A percentile compares a stretch with the other conserved stretches of the same genome.
Evolutionary conservation across 73 alveolate genomes (phyloP).

Genomic region (Tetrahymena borealis): DNA sequence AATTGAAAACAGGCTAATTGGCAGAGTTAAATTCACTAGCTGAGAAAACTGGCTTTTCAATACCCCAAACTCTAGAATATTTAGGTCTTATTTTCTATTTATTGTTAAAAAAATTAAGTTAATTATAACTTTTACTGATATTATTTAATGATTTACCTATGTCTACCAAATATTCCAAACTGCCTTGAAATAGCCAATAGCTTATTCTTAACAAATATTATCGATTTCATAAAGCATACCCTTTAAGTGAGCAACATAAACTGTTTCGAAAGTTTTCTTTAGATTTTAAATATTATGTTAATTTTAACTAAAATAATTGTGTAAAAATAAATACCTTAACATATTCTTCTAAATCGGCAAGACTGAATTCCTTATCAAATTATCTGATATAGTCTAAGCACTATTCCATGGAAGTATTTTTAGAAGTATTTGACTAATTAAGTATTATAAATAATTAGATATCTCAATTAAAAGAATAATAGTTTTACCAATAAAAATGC

Average conservation of each 20-base stretch:
- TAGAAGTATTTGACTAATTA: neutral
- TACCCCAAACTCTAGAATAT: neutral
- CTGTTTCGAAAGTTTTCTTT: neutral
- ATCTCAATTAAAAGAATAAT: neutral
- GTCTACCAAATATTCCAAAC: neutral
- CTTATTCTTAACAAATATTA: neutral
- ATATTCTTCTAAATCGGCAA: neutral
- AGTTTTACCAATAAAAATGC: neutral
- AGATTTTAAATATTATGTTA: neutral
- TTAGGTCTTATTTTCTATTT: neutral
- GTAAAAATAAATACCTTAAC: neutral
- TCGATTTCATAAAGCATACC: neutral
- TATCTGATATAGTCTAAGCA: neutral
- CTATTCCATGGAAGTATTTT: neutral
- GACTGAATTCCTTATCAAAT: neutral
- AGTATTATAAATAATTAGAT: neutral
- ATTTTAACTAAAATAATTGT: neutral
- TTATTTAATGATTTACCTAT: neutral
- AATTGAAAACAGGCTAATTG: neutral
- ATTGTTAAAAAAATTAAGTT: neutral
- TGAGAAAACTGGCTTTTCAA: neutral
- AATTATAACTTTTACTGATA: neutral
- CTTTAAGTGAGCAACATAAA: neutral
- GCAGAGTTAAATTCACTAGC: neutral
- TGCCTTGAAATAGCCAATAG: neutral